A percentile compares a stretch with the other conserved stretches of the same genome.
Evolutionary conservation across 768 basidiomycete species (phyloP).

Genomic region (Podaxis sp.): DNA sequence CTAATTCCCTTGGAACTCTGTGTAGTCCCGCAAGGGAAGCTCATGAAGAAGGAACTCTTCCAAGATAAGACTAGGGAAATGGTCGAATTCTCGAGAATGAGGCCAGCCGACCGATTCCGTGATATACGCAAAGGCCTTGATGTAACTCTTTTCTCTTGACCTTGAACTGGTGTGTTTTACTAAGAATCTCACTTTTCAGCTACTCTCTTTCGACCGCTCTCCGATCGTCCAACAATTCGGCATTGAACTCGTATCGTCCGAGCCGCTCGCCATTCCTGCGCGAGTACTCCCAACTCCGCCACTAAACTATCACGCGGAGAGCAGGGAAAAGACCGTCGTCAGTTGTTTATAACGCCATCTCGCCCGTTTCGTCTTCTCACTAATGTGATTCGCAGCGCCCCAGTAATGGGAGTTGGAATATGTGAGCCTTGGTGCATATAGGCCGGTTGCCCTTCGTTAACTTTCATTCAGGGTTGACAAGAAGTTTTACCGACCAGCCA

Average conservation of each 20-base stretch:
- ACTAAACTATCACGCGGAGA: conserved; percentile 55
- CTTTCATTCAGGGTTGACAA: conserved; percentile 57
- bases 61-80: conserved; percentile 63
- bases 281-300: conserved; percentile 56
- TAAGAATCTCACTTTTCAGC: conserved; percentile 23
- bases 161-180: neutral
- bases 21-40: conserved; percentile 57
- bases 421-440: conserved; percentile 30
- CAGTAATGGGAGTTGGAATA: conserved; percentile 67
- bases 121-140: conserved; percentile 49
- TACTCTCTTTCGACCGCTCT: conserved; percentile 60
- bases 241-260: conserved; percentile 43
- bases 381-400: conserved; percentile 37
- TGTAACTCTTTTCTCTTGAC: conserved; percentile 25
- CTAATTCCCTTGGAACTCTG: conserved; percentile 69
- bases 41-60: conserved; percentile 69
- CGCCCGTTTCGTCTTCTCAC: neutral
- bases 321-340: conserved; percentile 50
- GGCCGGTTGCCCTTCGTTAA: conserved; percentile 13
- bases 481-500: conserved; percentile 50
- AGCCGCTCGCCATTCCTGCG: conserved; percentile 46
- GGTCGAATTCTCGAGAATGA: conserved; percentile 64
- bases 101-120: conserved; percentile 51
- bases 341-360: conserved; percentile 23
- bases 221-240: conserved; percentile 67